Conservation (phyloP, 768 basidiomycete genomes). For the Coprinellus aureogranulatus region DNA sequence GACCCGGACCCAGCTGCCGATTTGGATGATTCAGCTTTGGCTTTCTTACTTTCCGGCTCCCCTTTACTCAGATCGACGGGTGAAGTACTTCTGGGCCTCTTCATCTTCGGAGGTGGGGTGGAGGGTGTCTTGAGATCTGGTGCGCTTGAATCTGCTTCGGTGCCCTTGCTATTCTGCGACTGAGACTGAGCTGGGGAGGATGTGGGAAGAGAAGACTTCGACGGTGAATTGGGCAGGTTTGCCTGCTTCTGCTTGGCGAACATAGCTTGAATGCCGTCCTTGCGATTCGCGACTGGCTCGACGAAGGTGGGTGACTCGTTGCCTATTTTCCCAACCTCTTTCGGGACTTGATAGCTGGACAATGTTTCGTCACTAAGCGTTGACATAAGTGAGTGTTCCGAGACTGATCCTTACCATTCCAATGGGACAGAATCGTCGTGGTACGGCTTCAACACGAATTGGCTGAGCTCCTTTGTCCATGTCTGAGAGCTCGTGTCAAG, state of each 20-base stretch:
- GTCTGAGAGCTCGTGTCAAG: slow-evolving; percentile 68
- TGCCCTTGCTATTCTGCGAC: neutral
- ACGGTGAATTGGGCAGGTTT: neutral
- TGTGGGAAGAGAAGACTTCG: too few relatives aligned
- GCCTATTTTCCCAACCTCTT: slow-evolving; percentile 89
- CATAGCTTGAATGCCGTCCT: slow-evolving; percentile 85
- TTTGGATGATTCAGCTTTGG: neutral
- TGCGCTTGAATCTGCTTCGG: neutral
- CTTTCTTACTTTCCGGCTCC: neutral
- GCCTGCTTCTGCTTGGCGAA: slow-evolving; percentile 59
- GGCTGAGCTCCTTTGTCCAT: slow-evolving; percentile 64
- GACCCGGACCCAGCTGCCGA: neutral
- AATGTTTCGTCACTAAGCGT: slow-evolving; percentile 70
- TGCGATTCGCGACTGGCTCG: slow-evolving; percentile 71
- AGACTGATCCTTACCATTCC: slow-evolving; percentile 57
- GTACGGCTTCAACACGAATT: slow-evolving; percentile 57
- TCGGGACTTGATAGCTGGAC: slow-evolving; percentile 84
- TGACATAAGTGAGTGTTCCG: slow-evolving; percentile 75
- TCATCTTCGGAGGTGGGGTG: neutral
- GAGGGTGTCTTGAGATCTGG: neutral
- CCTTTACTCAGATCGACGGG: neutral
- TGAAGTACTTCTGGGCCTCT: neutral
- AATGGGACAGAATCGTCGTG: slow-evolving; percentile 48
- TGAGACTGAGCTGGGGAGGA: neutral
- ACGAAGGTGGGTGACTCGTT: slow-evolving; percentile 80